Base-by-base conservation (phyloP, 2,329 filamentous ascomycete species). In the Venturia pyrina region DNA sequence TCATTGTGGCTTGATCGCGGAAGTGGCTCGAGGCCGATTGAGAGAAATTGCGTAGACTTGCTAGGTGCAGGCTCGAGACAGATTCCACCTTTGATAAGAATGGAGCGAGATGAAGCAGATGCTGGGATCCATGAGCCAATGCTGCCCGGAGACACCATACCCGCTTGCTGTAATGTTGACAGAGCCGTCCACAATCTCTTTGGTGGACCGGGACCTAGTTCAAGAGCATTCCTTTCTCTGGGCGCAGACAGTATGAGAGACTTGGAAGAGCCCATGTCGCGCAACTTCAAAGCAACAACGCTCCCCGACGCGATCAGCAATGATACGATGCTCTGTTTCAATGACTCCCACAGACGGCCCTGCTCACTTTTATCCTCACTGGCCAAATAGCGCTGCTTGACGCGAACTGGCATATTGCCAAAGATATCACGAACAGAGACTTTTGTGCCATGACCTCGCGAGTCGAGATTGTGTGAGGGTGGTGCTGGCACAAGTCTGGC, bases 321-420 rank as follows among this genome's bases (percentile, higher is more conserved):
- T 1, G 84, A 83, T 1, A 86, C 80, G 2, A 92, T 71, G 6
- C 81, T 76, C 62, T 78, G 81, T 68, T 85, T 83, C 19, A 96
- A 76, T 0, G 75, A 75, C 37, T 86, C 83, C 86, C 90, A 93
- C 64, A 89, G 82, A 69, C 82, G 88, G 24, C 83, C 81, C 4
- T 83, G 75, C 61, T 87, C 79, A 32, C 79, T 72, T 13, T 67
- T 80, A 69, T 69, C 80, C 81, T 71, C 85, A 78, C 48, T 81
- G 74, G 69, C 77, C 3, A 86, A 70, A 0, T 84, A 84, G 68
- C 92, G 84, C 70, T 92, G 89, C 73, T 95, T 96, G 34, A 96
- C 88, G 17, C 93, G 87, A 15, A 97, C 93, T 0, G 93, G 92
- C 85, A 97, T 90, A 67, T 87, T 89, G 0, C 93, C 92, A 76